Percentiles rank a stretch among this genome's conserved stretches.
Evolutionary conservation across 805 yeast genomes (phyloP).

Genomic region (Myxozyma nipponensis): DNA sequence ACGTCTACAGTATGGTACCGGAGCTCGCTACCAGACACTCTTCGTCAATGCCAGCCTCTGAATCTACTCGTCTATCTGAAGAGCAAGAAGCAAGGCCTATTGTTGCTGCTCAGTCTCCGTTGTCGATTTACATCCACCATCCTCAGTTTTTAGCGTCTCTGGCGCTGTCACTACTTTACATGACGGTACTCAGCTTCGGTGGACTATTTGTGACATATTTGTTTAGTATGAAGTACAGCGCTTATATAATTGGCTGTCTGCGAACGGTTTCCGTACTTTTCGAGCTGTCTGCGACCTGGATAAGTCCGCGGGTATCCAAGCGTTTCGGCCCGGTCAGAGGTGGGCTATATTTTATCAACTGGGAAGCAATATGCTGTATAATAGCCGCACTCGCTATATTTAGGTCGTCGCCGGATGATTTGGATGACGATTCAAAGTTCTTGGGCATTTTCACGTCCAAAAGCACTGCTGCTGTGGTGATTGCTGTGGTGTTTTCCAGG

Average conservation of each 20-base stretch:
- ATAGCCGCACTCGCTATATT: conserved; percentile 32
- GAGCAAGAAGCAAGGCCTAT: conserved; percentile 8
- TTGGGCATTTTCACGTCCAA: conserved; percentile 31
- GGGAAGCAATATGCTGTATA: conserved; percentile 34
- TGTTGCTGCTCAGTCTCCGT: conserved; percentile 5
- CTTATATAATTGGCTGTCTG: conserved; percentile 37
- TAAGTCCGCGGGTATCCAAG: conserved; percentile 34
- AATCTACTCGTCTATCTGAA: conserved; percentile 4
- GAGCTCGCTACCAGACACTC: conserved; percentile 23
- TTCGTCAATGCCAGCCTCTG: background rate
- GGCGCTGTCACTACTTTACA: conserved; percentile 35
- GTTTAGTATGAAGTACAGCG: conserved; percentile 34
- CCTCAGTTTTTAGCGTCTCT: conserved; percentile 36
- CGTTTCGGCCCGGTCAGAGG: conserved; percentile 35
- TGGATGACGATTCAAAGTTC: conserved; percentile 22
- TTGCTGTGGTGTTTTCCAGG: conserved; percentile 37
- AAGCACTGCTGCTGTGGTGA: conserved; percentile 23
- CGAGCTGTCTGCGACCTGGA: conserved; percentile 38
- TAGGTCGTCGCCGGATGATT: conserved; percentile 2
- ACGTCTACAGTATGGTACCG: conserved; percentile 38
- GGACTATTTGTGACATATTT: conserved; percentile 40
- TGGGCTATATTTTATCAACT: conserved; percentile 35
- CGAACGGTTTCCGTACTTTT: conserved; percentile 37
- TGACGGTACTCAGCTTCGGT: conserved; percentile 43
- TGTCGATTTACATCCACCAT: conserved; percentile 31